Conservation (phyloP, 495 filamentous ascomycete species). For the Pseudevernia furfuracea region DNA sequence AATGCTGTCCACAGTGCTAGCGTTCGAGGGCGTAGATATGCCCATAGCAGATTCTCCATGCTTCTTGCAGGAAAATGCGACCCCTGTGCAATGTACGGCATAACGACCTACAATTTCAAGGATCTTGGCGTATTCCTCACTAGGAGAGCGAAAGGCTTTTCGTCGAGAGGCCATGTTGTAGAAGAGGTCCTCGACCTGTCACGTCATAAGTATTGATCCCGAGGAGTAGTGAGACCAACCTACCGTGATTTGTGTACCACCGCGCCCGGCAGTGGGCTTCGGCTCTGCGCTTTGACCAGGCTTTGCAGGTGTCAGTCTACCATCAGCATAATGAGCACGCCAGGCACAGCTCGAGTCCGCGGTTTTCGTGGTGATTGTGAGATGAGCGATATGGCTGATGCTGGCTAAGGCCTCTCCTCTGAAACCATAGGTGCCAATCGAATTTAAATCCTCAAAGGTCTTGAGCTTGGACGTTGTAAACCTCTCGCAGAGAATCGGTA, state of each 20-base stretch:
- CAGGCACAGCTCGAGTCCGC: slow-evolving; percentile 83
- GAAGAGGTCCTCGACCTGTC: slow-evolving; percentile 86
- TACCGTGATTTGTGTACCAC: slow-evolving; percentile 91
- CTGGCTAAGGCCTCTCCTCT: slow-evolving; percentile 94
- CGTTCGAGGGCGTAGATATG: slow-evolving; percentile 65
- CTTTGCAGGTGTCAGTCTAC: slow-evolving; percentile 76
- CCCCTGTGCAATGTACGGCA: slow-evolving; percentile 85
- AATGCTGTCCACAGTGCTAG: slow-evolving; percentile 72
- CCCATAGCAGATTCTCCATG: slow-evolving; percentile 78
- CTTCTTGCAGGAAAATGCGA: slow-evolving; percentile 95
- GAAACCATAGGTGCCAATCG: slow-evolving; percentile 94
- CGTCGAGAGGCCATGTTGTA: slow-evolving; percentile 90
- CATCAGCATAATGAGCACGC: slow-evolving; percentile 78
- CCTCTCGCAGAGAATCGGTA: slow-evolving; percentile 89
- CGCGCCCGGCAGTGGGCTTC: slow-evolving; percentile 81
- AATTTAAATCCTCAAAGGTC: slow-evolving; percentile 85
- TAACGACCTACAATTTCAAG: slow-evolving; percentile 91
- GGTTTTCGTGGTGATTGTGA: slow-evolving; percentile 91
- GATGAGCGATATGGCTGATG: slow-evolving; percentile 97
- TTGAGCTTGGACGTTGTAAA: slow-evolving; percentile 97
- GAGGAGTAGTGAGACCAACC: slow-evolving; percentile 15
- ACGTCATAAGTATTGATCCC: background rate
- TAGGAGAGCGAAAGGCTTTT: slow-evolving; percentile 80
- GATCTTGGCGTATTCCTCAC: slow-evolving; percentile 97
- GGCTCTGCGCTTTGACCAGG: slow-evolving; percentile 87